Base-by-base conservation (phyloP, 2,329 filamentous ascomycete species). In the Onygenales sp. region DNA sequence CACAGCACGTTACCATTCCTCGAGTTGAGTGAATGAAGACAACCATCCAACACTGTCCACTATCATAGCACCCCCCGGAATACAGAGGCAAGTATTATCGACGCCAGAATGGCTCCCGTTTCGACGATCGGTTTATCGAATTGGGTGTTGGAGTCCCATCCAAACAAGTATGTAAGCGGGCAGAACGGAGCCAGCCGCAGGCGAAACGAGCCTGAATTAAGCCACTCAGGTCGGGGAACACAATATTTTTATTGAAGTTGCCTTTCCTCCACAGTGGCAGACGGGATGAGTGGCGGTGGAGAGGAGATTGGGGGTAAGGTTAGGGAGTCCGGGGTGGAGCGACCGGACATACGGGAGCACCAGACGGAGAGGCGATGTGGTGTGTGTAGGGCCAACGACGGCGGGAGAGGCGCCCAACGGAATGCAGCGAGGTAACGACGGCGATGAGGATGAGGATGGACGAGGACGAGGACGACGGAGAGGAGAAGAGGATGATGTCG, bases 1-100 rank as follows among this genome's bases (percentile, higher is more conserved):
- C 47, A 49, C 47, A 8, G 17, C 36, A 38, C 35, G 21, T n/a
- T 41, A 49, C 47, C 47, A 49, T 49, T 49, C 47, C 47, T 33
- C 14, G 13, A 31, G 32, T 11, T 7, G 8, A 49, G 47, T 13
- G 41, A n/a, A 32, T 21, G 36, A 14, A 32, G 7, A 11, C 36
- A 42, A 38, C 47, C 47, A 49, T 49, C 36, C 47, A 32, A 41
- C 17, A 27, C 4, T 41, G 8, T 9, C 13, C 13, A 39, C 36
- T 39, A 39, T 39, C 9, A 39, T 7, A n/a, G 21, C 21, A 27
- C 21, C 21, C 21, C 21, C 21, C 21, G 36, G 36, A 39, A 39
- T 39, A 27, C 21, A 27, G 21, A 27, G 21, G 21, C 21, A 27
- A 27, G 21, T 27, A 27, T 27, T 27, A 27, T 27, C 21, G 21